Percentiles rank a stretch among this genome's conserved stretches.
Conservation (phyloP, 2,329 filamentous ascomycete species). For the Sporothrix mexicana region DNA sequence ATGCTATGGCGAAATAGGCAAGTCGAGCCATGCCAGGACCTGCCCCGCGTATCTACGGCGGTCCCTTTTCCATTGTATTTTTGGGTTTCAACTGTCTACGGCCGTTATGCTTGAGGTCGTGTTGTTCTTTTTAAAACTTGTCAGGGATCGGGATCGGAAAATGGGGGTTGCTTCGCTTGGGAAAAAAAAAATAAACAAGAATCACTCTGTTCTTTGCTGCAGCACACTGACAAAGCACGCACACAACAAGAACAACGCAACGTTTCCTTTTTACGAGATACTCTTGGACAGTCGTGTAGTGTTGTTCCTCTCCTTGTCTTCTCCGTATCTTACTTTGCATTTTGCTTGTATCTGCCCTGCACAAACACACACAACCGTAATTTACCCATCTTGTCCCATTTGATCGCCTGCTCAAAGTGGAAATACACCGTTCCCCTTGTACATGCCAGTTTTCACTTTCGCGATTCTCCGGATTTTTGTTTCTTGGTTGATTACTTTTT, state of each 20-base stretch:
- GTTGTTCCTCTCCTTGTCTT: background rate
- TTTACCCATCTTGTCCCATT: background rate
- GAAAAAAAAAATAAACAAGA: background rate
- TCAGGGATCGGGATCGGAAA: background rate
- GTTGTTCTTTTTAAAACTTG: background rate
- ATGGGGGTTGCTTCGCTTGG: conserved; percentile 9
- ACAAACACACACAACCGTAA: background rate
- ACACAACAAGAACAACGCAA: conserved; percentile 12
- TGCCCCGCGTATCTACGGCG: conserved; percentile 3
- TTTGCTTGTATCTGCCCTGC: background rate
- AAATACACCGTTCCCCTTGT: background rate
- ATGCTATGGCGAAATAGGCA: conserved; percentile 30
- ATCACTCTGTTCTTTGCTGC: background rate
- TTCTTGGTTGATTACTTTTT: background rate
- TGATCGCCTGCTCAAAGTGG: conserved; percentile 6
- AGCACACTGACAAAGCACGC: background rate
- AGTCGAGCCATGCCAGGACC: conserved; percentile 12
- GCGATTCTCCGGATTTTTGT: background rate
- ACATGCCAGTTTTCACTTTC: background rate
- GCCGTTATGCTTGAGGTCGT: background rate
- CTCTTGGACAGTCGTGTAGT: background rate
- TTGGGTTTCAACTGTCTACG: background rate
- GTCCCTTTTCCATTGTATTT: background rate
- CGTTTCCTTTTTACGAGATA: background rate
- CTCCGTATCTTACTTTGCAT: too few species aligned